Percentiles rank a stretch among this genome's conserved stretches.
phyloP scores from a whole-genome alignment of 345 rosid genomes.

The Eucalyptus rudis region DNA sequence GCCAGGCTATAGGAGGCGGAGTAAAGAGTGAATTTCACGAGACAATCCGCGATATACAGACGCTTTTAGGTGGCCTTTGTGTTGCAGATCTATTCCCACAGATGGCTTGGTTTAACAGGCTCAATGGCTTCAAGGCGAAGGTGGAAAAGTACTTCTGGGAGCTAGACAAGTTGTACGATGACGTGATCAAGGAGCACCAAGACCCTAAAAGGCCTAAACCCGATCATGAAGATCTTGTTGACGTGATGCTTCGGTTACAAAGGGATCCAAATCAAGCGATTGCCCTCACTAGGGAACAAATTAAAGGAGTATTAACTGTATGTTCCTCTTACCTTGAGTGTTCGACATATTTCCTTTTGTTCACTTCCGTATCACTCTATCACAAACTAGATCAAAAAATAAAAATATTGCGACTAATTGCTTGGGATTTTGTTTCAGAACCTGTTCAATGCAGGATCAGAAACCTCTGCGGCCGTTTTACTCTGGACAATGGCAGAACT shows the following conservation, averaged over 20 bases:
- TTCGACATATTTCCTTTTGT: neutral
- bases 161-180: slow-evolving; percentile 15
- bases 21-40: slow-evolving; percentile 2
- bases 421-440: slow-evolving; percentile 6
- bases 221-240: slow-evolving; percentile 21
- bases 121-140: slow-evolving; percentile 17
- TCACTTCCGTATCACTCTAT: neutral
- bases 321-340: neutral
- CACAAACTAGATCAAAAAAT: neutral
- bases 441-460: slow-evolving; percentile 30
- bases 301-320: slow-evolving; percentile 14
- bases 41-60: slow-evolving; percentile 8
- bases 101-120: slow-evolving; percentile 22
- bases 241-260: slow-evolving; percentile 15
- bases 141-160: slow-evolving; percentile 7
- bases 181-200: slow-evolving; percentile 16
- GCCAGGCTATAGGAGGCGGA: neutral
- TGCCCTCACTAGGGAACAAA: neutral
- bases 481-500: slow-evolving; percentile 30
- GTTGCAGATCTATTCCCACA: slow-evolving; percentile 23
- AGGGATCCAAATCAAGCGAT: slow-evolving; percentile 1
- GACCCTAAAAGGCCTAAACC: slow-evolving; percentile 1
- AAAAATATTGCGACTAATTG: neutral
- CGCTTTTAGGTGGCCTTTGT: slow-evolving; percentile 3
- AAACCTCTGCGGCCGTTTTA: slow-evolving; percentile 12